These are phyloP conservation scores for Arabis hirsuta DNA, from an alignment of 345 rosid species.

Conservation along the genomic window DNA sequence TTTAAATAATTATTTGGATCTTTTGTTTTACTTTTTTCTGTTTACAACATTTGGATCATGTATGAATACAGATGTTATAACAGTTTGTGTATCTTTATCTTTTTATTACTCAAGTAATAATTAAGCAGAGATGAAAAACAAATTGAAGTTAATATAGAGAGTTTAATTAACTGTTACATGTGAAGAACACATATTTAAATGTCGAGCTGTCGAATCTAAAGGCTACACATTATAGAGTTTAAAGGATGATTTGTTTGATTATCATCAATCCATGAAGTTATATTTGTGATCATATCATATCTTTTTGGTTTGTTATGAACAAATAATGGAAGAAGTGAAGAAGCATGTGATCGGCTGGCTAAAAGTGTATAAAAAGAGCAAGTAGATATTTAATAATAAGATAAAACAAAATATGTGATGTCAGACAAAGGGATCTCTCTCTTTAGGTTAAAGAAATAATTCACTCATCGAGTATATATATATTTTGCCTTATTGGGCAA, in stretches of 20 bases:
- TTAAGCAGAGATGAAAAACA: constrained; percentile 2
- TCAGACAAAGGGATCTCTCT: constrained; percentile 31
- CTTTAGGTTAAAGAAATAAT: constrained; percentile 19
- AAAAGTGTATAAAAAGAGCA: constrained; percentile 28
- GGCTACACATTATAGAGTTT: not conserved
- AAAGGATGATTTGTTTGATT: constrained; percentile 12
- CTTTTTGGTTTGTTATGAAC: constrained; percentile 15
- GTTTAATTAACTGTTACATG: not conserved
- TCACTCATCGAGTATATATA: constrained; percentile 11
- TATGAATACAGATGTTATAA: constrained; percentile 3
- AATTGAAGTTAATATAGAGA: not conserved
- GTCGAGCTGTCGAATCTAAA: not conserved
- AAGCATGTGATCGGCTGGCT: constrained; percentile 34
- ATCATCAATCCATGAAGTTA: not conserved
- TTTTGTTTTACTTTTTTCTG: constrained; percentile 8
- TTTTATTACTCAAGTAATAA: not conserved
- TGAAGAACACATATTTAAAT: not conserved
- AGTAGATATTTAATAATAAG: constrained; percentile 23
- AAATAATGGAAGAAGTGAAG: constrained; percentile 27
- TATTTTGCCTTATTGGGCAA: not conserved
- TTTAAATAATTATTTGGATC: not conserved
- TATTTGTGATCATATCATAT: not conserved
- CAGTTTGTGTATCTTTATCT: not conserved
- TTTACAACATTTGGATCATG: constrained; percentile 6
- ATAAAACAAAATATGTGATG: constrained; percentile 22